phyloP scores from a whole-genome alignment of 768 basidiomycete genomes.

The Mycena capillaripes region DNA sequence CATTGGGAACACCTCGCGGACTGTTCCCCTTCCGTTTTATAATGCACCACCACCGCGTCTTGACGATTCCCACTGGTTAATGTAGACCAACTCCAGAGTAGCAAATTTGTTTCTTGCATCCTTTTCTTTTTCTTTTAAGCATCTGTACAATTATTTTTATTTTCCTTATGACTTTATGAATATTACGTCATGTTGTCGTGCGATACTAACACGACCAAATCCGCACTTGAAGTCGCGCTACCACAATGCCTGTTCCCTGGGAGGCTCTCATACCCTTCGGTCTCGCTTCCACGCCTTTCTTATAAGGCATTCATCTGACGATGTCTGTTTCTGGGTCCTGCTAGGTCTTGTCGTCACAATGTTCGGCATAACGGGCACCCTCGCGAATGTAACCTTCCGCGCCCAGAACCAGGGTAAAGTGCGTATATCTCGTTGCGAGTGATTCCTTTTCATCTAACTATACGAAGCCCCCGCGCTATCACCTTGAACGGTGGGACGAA shows the following conservation, averaged over 20 bases:
- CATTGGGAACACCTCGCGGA: neutral
- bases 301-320: conserved; percentile 25
- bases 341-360: conserved; percentile 86
- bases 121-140: neutral
- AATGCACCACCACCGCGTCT: neutral
- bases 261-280: conserved; percentile 98
- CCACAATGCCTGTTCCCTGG: conserved; percentile 94
- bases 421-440: conserved; percentile 14
- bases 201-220: conserved; percentile 12
- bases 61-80: neutral
- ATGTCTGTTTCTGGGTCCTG: conserved; percentile 1
- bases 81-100: neutral
- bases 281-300: conserved; percentile 46
- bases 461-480: conserved; percentile 83
- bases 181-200: neutral
- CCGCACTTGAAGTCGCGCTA: neutral
- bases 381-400: conserved; percentile 82
- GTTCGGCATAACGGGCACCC: conserved; percentile 93
- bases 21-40: conserved; percentile 18
- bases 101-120: neutral
- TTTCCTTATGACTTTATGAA: conserved; percentile 2
- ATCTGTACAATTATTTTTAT: neutral
- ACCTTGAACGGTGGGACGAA: conserved; percentile 91
- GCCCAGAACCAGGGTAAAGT: conserved; percentile 95
- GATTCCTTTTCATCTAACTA: neutral